These are phyloP conservation scores for Sarocladiaceae sp. DNA, from an alignment of 2,329 filamentous ascomycete genomes.

Conservation along the genomic window DNA sequence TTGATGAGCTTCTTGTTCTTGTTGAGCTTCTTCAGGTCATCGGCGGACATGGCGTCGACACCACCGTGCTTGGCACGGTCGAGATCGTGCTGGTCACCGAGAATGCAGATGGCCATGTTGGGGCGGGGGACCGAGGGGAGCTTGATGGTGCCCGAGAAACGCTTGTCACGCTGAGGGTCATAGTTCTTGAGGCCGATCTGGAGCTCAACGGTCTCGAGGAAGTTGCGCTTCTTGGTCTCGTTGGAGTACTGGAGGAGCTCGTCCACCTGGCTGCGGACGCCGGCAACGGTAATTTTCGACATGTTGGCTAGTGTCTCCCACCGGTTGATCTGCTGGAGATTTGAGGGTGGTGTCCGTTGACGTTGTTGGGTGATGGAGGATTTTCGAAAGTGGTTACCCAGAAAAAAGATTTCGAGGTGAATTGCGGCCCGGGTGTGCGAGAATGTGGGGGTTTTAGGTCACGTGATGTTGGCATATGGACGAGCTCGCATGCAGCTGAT, in stretches of 20 bases:
- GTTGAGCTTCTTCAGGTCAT: constrained; percentile 99
- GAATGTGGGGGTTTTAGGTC: constrained; percentile 19
- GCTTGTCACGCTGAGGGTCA: constrained; percentile 99
- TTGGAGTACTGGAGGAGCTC: constrained; percentile 92
- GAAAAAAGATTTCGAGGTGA: constrained; percentile 17
- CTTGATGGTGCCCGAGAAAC: constrained; percentile 99
- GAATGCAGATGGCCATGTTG: constrained; percentile 72
- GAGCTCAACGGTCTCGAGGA: constrained; percentile 88
- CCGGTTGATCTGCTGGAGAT: constrained; percentile 53
- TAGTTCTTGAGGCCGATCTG: constrained; percentile 98
- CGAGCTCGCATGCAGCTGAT: too few species aligned
- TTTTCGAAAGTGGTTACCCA: constrained; percentile 16
- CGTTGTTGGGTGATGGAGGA: constrained; percentile 9
- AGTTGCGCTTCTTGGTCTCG: constrained; percentile 96
- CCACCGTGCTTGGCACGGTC: constrained; percentile 99
- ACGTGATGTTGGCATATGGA: constrained; percentile 27
- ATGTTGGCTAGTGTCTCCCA: constrained; percentile 78
- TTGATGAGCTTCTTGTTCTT: constrained; percentile 99
- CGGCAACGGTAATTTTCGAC: constrained; percentile 88
- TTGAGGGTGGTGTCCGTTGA: too few species aligned
- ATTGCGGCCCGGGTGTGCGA: too few species aligned
- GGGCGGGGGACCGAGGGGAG: constrained; percentile 87
- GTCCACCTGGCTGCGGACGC: constrained; percentile 91
- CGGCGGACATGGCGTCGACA: constrained; percentile 95
- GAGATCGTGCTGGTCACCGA: constrained; percentile 86